These are phyloP conservation scores for Termitomyces sp. DNA, from an alignment of 768 basidiomycete genomes.

Conservation along the genomic window DNA sequence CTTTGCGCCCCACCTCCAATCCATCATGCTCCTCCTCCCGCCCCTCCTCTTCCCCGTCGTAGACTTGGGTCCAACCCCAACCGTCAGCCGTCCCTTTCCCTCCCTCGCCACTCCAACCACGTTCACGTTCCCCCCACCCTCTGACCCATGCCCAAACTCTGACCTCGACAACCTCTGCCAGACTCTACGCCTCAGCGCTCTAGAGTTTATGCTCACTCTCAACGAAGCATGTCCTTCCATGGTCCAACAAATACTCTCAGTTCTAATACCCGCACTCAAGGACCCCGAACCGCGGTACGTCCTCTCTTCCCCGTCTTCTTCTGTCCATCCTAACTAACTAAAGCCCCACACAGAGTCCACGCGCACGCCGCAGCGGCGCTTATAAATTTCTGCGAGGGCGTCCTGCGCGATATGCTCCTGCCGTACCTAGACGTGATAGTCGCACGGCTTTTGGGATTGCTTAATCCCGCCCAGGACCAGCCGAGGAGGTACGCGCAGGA, in stretches of 20 bases:
- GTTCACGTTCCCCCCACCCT: too few relatives aligned
- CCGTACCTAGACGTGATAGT: constrained; percentile 82
- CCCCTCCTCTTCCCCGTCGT: constrained; percentile 44
- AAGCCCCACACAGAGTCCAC: constrained; percentile 53
- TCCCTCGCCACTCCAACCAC: constrained; percentile 15
- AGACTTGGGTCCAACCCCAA: constrained; percentile 47
- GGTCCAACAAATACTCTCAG: constrained; percentile 65
- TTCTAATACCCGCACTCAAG: constrained; percentile 67
- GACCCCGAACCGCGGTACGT: constrained; percentile 74
- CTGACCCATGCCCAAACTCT: too few relatives aligned
- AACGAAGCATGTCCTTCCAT: constrained; percentile 68
- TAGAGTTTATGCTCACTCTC: constrained; percentile 83
- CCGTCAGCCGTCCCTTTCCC: constrained; percentile 42
- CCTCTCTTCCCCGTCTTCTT: too few relatives aligned
- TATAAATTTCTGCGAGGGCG: constrained; percentile 90
- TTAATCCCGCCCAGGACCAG: constrained; percentile 42
- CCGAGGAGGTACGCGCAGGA: constrained; percentile 72
- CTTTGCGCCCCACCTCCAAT: constrained; percentile 64
- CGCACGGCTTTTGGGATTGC: constrained; percentile 50
- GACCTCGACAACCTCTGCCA: constrained; percentile 49
- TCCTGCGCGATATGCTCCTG: constrained; percentile 63
- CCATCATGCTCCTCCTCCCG: too few relatives aligned
- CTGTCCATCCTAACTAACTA: too few relatives aligned
- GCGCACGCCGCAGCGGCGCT: constrained; percentile 83
- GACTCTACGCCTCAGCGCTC: constrained; percentile 63